These are phyloP conservation scores for Kodamaea alishanica DNA, from an alignment of 1,139 yeast species.

Conservation along the genomic window DNA sequence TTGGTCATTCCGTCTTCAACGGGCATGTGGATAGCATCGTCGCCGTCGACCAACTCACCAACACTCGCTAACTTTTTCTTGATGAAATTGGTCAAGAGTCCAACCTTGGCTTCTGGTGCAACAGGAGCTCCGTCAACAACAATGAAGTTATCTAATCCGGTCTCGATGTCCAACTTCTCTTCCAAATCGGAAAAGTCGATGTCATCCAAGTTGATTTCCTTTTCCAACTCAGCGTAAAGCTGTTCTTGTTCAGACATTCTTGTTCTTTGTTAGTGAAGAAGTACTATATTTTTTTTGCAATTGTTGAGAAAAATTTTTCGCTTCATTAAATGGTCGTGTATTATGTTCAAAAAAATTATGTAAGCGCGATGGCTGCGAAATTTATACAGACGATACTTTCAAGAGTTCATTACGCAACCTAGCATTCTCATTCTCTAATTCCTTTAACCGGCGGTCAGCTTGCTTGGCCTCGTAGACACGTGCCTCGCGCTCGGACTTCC, in stretches of 20 bases:
- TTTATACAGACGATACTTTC: conserved; percentile 5
- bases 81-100: conserved; percentile 80
- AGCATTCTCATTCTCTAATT: conserved; percentile 54
- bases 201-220: conserved; percentile 47
- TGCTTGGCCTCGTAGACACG: conserved; percentile 58
- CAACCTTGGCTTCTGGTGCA: conserved; percentile 86
- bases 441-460: conserved; percentile 48
- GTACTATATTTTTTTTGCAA: not conserved
- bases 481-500: conserved; percentile 72
- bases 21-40: conserved; percentile 77
- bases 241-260: conserved; percentile 23
- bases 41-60: conserved; percentile 68
- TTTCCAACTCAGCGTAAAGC: conserved; percentile 40
- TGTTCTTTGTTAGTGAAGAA: conserved; percentile 8
- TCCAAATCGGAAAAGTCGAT: conserved; percentile 89
- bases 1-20: conserved; percentile 74
- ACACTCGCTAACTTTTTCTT: conserved; percentile 68
- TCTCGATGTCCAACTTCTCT: conserved; percentile 61
- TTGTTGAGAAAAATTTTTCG: no score
- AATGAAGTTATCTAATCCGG: conserved; percentile 71
- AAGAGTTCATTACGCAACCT: conserved; percentile 27
- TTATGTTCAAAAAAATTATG: not conserved
- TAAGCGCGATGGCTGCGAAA: conserved; percentile 3
- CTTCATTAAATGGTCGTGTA: not conserved
- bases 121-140: conserved; percentile 95